Percentiles rank a stretch among this genome's conserved stretches.
Conservation (phyloP, 345 rosid species). For the Syzygium aromaticum region DNA sequence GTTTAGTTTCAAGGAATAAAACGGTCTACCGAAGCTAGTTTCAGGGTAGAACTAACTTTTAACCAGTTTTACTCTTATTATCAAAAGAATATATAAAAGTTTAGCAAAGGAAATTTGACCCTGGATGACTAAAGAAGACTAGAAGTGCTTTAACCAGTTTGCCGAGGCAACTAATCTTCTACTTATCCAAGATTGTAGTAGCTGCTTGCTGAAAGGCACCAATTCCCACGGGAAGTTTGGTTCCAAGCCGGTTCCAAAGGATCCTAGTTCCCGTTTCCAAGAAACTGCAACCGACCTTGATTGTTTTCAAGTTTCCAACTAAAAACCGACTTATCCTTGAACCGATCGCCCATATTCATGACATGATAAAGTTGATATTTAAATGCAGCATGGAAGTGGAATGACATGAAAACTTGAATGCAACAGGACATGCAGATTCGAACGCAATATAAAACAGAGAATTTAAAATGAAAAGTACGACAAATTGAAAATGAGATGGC, state of each 20-base stretch:
- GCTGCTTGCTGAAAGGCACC: neutral
- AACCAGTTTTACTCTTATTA: neutral
- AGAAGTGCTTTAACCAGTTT: neutral
- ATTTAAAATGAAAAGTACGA: too few relatives aligned
- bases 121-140: neutral
- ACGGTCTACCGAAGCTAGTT: neutral
- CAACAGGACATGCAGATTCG: neutral
- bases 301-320: neutral
- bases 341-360: neutral
- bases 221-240: neutral
- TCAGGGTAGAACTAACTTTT: neutral
- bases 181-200: neutral
- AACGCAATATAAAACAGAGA: too few relatives aligned
- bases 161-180: neutral
- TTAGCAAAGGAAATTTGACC: neutral
- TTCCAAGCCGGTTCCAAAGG: neutral
- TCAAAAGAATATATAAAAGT: neutral
- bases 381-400: neutral
- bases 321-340: neutral
- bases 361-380: neutral
- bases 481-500: neutral
- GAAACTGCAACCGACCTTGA: neutral
- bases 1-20: neutral
- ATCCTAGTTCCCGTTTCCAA: neutral
- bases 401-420: neutral